Evolutionary conservation across 805 yeast species (phyloP), one percentile per base, ranked within the genome.

Genomic region (Zygotorulaspora danielsina): DNA sequence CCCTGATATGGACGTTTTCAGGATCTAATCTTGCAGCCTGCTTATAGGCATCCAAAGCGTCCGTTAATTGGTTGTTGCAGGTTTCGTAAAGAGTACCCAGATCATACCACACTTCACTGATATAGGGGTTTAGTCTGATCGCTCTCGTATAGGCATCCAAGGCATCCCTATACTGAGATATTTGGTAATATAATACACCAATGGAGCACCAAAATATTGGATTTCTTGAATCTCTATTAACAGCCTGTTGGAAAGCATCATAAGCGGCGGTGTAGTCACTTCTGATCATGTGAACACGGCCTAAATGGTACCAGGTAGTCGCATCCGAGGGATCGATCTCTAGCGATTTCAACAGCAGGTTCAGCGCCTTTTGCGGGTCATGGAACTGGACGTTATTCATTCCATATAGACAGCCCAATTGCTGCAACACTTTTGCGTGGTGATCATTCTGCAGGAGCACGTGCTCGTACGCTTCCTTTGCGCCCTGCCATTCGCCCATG

Each of bases 221-320:
- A 63, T 93, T 93, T 61, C 97, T 76, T 26, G 95, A 83, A 64
- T 93, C 97, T 48, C 96, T 76, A 63, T 93, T 93, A 43, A 93
- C 98, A 9, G 97, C 97, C 62, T 89, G 97, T 68, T 93, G 98
- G 76, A 90, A 93, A 0, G 97, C 94, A 59, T 93, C 97, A 65
- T 90, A 93, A 2, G 98, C 97, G 35, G 93, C 88, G 44, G 93
- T 83, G 68, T 88, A 93, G 63, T 90, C 96, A 49, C 85, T 88
- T 55, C 90, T 78, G 27, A 95, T 82, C 97, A 93, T 90, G 69
- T 90, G 95, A 48, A 94, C 95, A 50, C 97, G 78, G 35, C 98
- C 98, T 34, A 93, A 66, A 61, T 93, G 85, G 66, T 93, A 93
- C 98, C 98, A 93, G 20, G 95, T 81, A 55, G 93, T 95, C 4